phyloP scores from a whole-genome alignment of 1,284 basidiomycete genomes.

The Papiliotrema laurentii region DNA sequence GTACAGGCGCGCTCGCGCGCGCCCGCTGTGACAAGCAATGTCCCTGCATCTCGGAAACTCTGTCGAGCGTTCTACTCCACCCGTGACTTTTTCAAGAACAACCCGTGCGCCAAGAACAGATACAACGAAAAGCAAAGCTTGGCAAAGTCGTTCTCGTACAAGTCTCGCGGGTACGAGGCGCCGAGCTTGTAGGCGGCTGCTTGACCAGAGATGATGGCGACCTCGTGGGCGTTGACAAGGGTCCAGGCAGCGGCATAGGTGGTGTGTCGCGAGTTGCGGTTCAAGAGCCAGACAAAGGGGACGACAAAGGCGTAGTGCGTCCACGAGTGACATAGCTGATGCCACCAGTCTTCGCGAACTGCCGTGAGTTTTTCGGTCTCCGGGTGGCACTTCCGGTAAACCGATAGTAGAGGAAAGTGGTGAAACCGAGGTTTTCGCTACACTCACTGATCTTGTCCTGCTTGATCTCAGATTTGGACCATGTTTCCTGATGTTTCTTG shows the following conservation, averaged over 20 bases:
- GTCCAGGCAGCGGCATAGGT: slow-evolving; percentile 47
- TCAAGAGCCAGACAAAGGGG: slow-evolving; percentile 51
- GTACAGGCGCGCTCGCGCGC: no score
- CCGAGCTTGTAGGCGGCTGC: slow-evolving; percentile 52
- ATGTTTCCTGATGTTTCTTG: slow-evolving; percentile 47
- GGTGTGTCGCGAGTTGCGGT: slow-evolving; percentile 46
- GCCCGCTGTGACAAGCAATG: neutral
- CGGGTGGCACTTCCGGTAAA: no score
- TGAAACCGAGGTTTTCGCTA: neutral
- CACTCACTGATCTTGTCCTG: slow-evolving; percentile 50
- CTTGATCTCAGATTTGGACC: slow-evolving; percentile 50
- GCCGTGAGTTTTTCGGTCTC: slow-evolving; percentile 7
- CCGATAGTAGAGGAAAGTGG: no score
- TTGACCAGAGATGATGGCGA: slow-evolving; percentile 50
- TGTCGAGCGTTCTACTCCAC: neutral
- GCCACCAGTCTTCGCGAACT: slow-evolving; percentile 49
- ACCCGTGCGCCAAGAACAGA: slow-evolving; percentile 34
- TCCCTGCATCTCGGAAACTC: neutral
- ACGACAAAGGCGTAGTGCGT: slow-evolving; percentile 51
- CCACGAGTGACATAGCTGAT: slow-evolving; percentile 42
- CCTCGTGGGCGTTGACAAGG: slow-evolving; percentile 50
- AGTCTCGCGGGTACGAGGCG: slow-evolving; percentile 47
- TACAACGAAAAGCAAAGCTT: slow-evolving; percentile 36
- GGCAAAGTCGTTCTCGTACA: slow-evolving; percentile 42
- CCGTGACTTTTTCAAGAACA: slow-evolving; percentile 19